Conservation (phyloP, 345 rosid genomes). For the Salix koriyanagi region DNA sequence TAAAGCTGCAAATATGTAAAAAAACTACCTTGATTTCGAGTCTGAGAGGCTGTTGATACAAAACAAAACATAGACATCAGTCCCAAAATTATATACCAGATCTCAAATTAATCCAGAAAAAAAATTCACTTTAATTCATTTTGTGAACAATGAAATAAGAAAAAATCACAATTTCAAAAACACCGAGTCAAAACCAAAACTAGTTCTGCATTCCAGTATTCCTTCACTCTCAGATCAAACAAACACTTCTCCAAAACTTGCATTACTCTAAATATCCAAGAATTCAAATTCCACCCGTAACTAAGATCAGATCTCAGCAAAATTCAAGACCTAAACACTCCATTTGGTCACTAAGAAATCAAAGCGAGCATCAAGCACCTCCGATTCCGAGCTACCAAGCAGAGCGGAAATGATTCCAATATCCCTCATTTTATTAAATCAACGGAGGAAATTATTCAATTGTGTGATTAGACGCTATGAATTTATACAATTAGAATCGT, state of each 20-base stretch:
- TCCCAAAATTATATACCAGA: conserved; percentile 7
- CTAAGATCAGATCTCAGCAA: conserved; percentile 16
- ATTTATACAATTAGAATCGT: not conserved
- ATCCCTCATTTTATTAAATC: not conserved
- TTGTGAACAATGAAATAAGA: not conserved
- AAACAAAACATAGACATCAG: conserved; percentile 6
- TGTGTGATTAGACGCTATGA: not conserved
- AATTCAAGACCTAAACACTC: not conserved
- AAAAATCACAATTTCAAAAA: not conserved
- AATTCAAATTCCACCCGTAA: not conserved
- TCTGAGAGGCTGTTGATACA: conserved; percentile 44
- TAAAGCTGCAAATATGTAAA: not conserved
- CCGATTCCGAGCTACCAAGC: not conserved
- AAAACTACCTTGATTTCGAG: conserved; percentile 47
- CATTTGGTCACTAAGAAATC: not conserved
- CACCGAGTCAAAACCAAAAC: not conserved
- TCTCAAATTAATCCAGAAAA: conserved; percentile 8
- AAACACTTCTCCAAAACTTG: conserved; percentile 3
- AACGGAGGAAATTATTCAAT: not conserved
- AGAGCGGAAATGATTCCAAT: conserved; percentile 4
- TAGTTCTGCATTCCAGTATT: not conserved
- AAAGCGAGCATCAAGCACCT: not conserved
- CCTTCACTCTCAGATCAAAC: not conserved
- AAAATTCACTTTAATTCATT: not conserved
- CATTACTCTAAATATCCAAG: not conserved